Evolutionary conservation across 257 asterid genomes (phyloP).

Genomic region (Osmanthus fragrans): DNA sequence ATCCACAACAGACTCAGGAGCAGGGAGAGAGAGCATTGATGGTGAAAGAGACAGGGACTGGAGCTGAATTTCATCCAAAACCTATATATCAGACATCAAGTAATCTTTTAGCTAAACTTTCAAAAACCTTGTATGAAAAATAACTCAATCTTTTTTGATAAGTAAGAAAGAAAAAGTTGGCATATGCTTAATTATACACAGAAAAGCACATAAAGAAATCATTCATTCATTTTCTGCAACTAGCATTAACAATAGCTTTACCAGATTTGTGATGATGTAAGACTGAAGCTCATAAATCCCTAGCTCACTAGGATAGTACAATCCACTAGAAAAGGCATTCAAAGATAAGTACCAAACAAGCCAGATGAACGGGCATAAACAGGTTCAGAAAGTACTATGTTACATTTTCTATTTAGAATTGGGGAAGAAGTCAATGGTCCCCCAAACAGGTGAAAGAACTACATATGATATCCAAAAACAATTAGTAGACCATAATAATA

Average conservation of each 20-base stretch:
- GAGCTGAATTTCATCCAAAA: slow-evolving; percentile 72
- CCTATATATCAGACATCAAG: slow-evolving; percentile 40
- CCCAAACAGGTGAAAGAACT: too few relatives aligned
- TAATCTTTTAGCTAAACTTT: slow-evolving; percentile 13
- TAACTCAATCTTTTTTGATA: neutral
- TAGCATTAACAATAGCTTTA: neutral
- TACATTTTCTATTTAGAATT: too few relatives aligned
- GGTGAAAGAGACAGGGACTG: slow-evolving; percentile 65
- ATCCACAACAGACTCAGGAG: slow-evolving; percentile 77
- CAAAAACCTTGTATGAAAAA: neutral
- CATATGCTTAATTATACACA: neutral
- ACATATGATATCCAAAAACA: neutral
- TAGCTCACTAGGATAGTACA: neutral
- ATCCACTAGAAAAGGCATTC: slow-evolving; percentile 2
- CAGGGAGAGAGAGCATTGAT: slow-evolving; percentile 65
- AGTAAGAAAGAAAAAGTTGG: neutral
- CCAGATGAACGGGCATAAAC: neutral
- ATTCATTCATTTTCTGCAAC: neutral
- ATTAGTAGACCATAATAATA: neutral
- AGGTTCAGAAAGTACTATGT: neutral
- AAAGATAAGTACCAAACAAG: slow-evolving; percentile 6
- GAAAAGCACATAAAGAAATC: neutral
- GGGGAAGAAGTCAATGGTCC: too few relatives aligned
- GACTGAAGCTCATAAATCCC: too few relatives aligned
- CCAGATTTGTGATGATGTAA: too few relatives aligned